A percentile compares a stretch with the other conserved stretches of the same genome.
phyloP scores from a whole-genome alignment of 441 rosid genomes.

The Erysimum cheiri region DNA sequence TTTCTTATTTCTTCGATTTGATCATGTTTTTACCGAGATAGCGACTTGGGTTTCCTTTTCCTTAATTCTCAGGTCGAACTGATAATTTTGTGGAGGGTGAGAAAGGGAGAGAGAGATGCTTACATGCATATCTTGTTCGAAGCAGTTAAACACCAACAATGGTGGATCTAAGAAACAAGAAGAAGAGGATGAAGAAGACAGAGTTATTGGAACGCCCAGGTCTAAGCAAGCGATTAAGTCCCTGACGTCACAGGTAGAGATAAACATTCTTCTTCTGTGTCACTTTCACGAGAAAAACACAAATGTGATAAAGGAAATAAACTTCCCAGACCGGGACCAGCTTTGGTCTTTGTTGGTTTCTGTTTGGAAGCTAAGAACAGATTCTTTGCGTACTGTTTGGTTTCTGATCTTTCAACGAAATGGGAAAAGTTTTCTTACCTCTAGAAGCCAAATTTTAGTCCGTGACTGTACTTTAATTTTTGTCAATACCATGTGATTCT shows the following conservation, averaged over 20 bases:
- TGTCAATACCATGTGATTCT: conserved; percentile 18
- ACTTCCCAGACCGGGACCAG: conserved; percentile 14
- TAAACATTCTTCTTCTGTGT: not conserved
- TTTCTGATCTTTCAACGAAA: conserved; percentile 24
- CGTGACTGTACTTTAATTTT: conserved; percentile 17
- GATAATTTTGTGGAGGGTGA: not conserved
- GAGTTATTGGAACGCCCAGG: conserved; percentile 63
- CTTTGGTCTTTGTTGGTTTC: conserved; percentile 38
- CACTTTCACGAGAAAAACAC: not conserved
- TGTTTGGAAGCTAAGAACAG: conserved; percentile 30
- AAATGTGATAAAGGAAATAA: conserved; percentile 33
- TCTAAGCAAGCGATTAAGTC: conserved; percentile 71
- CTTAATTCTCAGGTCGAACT: conserved; percentile 27
- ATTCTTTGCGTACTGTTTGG: conserved; percentile 20
- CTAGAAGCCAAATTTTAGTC: conserved; percentile 4
- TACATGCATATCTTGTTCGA: conserved; percentile 84
- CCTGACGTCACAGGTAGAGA: conserved; percentile 75
- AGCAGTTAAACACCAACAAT: conserved; percentile 53
- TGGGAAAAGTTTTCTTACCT: not conserved
- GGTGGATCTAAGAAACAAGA: conserved; percentile 60
- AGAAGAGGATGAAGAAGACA: conserved; percentile 46
- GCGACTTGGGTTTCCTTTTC: not conserved
- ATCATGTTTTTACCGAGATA: not conserved
- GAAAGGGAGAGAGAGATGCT: conserved; percentile 53
- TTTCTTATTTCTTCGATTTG: conserved; percentile 14